These are phyloP conservation scores for Trapa bicornis DNA, from an alignment of 345 rosid genomes.

Conservation along the genomic window DNA sequence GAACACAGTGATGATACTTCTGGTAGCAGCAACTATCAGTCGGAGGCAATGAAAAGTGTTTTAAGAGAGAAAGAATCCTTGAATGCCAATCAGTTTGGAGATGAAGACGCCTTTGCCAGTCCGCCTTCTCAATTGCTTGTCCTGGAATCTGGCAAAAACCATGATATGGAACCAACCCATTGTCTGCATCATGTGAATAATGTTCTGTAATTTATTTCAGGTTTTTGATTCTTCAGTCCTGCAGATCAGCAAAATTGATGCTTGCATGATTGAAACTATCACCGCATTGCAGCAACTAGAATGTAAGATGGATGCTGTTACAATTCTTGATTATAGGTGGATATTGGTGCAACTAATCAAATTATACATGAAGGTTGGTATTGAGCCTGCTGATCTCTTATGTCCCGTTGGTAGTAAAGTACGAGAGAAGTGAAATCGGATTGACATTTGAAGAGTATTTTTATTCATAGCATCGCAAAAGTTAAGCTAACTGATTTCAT, in stretches of 20 bases:
- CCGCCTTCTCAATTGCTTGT: constrained; percentile 63
- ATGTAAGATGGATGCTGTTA: constrained; percentile 61
- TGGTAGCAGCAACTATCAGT: constrained; percentile 45
- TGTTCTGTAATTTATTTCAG: constrained; percentile 2
- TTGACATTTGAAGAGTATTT: too few species aligned
- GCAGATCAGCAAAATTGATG: constrained; percentile 86
- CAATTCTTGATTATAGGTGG: constrained; percentile 56
- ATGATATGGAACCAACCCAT: constrained; percentile 65
- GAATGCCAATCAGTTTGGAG: constrained; percentile 63
- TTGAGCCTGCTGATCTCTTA: constrained; percentile 11
- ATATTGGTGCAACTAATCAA: constrained; percentile 64
- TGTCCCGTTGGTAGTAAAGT: too few species aligned
- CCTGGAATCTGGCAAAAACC: constrained; percentile 74
- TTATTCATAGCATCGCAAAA: too few species aligned
- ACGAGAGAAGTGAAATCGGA: too few species aligned
- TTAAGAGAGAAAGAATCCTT: constrained; percentile 70
- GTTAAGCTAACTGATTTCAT: too few species aligned
- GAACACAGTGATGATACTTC: constrained; percentile 34
- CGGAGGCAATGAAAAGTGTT: constrained; percentile 57
- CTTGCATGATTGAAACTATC: constrained; percentile 54
- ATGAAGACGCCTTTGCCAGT: constrained; percentile 44
- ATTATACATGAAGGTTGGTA: constrained; percentile 69
- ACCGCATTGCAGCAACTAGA: constrained; percentile 77
- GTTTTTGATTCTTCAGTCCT: constrained; percentile 5
- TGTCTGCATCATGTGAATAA: constrained; percentile 50